Percentiles rank a stretch among this genome's conserved stretches.
Conservation (phyloP, 768 basidiomycete species). For the Russula sp. region DNA sequence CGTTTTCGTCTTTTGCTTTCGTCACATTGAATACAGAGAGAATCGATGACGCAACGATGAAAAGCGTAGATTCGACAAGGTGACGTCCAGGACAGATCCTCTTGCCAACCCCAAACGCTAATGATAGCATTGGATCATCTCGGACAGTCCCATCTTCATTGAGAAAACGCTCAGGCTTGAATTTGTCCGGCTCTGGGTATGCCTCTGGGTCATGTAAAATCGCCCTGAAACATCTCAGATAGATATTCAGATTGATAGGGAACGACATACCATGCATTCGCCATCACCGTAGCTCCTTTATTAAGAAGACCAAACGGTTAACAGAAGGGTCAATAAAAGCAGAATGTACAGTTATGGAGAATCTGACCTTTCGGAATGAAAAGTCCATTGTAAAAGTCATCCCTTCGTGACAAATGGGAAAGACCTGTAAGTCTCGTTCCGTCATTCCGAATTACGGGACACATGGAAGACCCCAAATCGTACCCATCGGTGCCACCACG, state of each 20-base stretch:
- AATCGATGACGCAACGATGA: conserved; percentile 20
- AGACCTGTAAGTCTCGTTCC: not conserved
- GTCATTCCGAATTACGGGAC: not conserved
- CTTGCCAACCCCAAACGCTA: conserved; percentile 21
- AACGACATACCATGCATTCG: conserved; percentile 15
- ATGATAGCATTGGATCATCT: conserved; percentile 11
- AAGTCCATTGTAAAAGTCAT: conserved; percentile 13
- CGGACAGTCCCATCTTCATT: conserved; percentile 14
- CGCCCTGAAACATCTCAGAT: conserved; percentile 9
- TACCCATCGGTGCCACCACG: conserved; percentile 8
- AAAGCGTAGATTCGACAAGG: conserved; percentile 29
- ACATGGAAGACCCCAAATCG: not conserved
- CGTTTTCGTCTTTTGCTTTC: conserved; percentile 23
- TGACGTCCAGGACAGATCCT: conserved; percentile 31
- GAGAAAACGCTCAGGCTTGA: conserved; percentile 29
- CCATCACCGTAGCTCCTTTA: conserved; percentile 12
- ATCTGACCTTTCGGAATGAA: conserved; percentile 23
- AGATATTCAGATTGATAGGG: not conserved
- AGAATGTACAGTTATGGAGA: too few relatives aligned
- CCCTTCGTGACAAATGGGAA: conserved; percentile 6
- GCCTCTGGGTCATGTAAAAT: conserved; percentile 21
- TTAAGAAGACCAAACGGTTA: too few relatives aligned
- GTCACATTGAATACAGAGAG: conserved; percentile 21
- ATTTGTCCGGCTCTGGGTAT: conserved; percentile 25
- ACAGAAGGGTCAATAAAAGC: too few relatives aligned